Evolutionary conservation across 2,329 filamentous ascomycete species (phyloP).

Genomic region (Penicillium sp.): DNA sequence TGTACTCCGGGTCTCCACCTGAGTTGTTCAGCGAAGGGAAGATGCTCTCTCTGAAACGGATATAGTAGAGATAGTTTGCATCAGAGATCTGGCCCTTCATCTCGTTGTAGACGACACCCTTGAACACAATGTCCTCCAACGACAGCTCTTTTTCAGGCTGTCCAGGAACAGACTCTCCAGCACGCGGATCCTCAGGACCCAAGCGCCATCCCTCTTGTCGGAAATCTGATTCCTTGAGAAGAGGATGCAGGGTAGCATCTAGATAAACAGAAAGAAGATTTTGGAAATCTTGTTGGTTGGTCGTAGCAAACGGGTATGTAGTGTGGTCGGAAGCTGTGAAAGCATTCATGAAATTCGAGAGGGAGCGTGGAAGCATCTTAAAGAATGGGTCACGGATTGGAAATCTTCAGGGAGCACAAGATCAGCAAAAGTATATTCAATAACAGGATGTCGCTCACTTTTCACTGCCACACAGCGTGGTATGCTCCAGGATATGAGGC

Average conservation of each 20-base stretch:
- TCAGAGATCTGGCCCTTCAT: conserved; percentile 99
- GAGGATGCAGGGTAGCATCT: conserved; percentile 81
- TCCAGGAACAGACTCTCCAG: conserved; percentile 41
- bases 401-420: conserved; percentile 49
- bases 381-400: conserved; percentile 99
- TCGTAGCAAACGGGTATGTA: conserved; percentile 95
- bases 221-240: conserved; percentile 85
- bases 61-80: conserved; percentile 90
- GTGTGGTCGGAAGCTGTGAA: conserved; percentile 95
- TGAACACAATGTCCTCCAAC: conserved; percentile 64
- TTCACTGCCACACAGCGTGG: conserved; percentile 86
- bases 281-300: conserved; percentile 86
- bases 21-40: conserved; percentile 94
- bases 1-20: conserved; percentile 89
- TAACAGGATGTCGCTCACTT: conserved; percentile 50
- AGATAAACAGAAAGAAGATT: conserved; percentile 96
- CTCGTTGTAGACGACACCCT: conserved; percentile 97
- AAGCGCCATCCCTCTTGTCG: conserved; percentile 95
- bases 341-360: conserved; percentile 99
- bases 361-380: conserved; percentile 94
- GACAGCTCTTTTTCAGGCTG: conserved; percentile 52
- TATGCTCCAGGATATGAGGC: conserved; percentile 95
- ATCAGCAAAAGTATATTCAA: conserved; percentile 8
- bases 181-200: conserved; percentile 75
- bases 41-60: conserved; percentile 86